These are phyloP conservation scores for Terana coerulea DNA, from an alignment of 768 basidiomycete genomes.

Conservation along the genomic window DNA sequence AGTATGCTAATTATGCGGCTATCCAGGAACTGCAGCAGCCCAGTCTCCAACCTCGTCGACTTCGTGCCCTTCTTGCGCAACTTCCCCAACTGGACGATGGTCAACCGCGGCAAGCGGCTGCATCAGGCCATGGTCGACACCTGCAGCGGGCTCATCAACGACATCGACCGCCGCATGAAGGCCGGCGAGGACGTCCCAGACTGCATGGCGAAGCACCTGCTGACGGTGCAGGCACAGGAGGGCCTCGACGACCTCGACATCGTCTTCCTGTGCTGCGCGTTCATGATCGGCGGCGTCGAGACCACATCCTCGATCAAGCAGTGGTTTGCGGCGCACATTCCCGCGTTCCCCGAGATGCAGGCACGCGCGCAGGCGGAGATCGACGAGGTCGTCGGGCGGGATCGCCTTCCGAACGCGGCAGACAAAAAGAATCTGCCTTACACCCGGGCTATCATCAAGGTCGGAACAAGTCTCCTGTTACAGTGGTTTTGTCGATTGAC, in stretches of 20 bases:
- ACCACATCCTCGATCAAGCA: conserved; percentile 25
- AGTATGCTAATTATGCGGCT: too few species aligned
- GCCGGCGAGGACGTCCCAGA: conserved; percentile 36
- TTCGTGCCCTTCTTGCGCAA: conserved; percentile 40
- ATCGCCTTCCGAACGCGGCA: conserved; percentile 18
- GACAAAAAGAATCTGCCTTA: conserved; percentile 26
- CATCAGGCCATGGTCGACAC: conserved; percentile 34
- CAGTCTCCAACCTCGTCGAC: conserved; percentile 41
- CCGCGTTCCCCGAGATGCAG: conserved; percentile 20
- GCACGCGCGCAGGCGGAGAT: conserved; percentile 25
- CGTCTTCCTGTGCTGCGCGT: conserved; percentile 36
- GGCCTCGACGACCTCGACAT: conserved; percentile 35
- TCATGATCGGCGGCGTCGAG: conserved; percentile 43
- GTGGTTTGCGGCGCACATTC: conserved; percentile 25
- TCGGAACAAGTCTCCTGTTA: not conserved
- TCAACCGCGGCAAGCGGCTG: conserved; percentile 33
- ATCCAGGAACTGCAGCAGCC: conserved; percentile 38
- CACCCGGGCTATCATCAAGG: conserved; percentile 25
- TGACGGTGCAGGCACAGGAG: conserved; percentile 25
- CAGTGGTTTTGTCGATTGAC: not conserved
- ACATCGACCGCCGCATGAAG: conserved; percentile 33
- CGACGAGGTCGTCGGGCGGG: conserved; percentile 19
- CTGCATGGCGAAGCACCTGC: conserved; percentile 37
- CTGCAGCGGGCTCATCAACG: conserved; percentile 36
- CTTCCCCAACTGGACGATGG: conserved; percentile 33